These are phyloP conservation scores for Cryptococcus jaspeensis DNA, from an alignment of 1,284 basidiomycete species.

Conservation along the genomic window DNA sequence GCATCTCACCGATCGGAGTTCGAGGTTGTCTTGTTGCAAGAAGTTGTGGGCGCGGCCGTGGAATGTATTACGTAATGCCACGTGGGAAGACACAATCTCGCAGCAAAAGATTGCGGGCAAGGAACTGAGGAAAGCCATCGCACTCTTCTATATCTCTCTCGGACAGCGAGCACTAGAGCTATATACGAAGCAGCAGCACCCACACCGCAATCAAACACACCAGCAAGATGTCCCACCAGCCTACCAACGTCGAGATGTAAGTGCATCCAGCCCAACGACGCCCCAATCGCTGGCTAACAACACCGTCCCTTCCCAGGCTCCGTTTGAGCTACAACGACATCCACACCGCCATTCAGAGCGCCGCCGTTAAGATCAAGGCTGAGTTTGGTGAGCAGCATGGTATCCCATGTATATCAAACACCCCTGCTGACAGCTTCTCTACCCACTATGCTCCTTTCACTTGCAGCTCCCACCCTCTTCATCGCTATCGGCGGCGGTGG, in stretches of 20 bases:
- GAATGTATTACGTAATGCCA: background rate
- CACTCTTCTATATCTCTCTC: background rate
- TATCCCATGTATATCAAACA: background rate
- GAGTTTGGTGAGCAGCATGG: conserved; percentile 44
- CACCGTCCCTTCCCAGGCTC: conserved; percentile 19
- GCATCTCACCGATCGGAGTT: too few species aligned
- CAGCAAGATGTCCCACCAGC: conserved; percentile 23
- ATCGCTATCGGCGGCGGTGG: conserved; percentile 60
- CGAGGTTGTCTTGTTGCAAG: background rate
- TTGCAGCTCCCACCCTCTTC: conserved; percentile 40
- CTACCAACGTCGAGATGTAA: conserved; percentile 25
- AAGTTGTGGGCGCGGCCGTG: background rate
- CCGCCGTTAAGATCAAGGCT: conserved; percentile 46
- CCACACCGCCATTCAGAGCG: conserved; percentile 47
- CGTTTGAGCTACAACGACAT: conserved; percentile 52
- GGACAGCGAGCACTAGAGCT: background rate
- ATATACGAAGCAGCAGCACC: background rate
- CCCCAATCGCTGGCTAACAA: background rate
- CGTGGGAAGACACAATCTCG: too few species aligned
- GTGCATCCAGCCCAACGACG: background rate
- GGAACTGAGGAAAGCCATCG: background rate
- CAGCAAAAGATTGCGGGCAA: background rate
- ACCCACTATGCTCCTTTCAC: background rate
- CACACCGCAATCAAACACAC: background rate
- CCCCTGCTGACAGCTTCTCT: background rate